phyloP scores from a whole-genome alignment of 2,329 filamentous ascomycete genomes.

The Phymatotrichopsis omnivora region DNA sequence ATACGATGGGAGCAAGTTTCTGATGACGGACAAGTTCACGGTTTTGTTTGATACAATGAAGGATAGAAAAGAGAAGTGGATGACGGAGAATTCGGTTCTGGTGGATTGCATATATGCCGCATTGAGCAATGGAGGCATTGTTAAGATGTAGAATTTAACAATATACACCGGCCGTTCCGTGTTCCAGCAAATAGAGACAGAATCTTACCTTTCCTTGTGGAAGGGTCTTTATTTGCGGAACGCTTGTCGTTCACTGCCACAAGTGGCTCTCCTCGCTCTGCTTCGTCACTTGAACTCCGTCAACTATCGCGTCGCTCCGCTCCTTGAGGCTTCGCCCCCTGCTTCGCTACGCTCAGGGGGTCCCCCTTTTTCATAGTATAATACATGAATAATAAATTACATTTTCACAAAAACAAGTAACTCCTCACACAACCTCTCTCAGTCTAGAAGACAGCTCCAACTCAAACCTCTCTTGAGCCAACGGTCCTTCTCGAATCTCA shows the following conservation, averaged over 20 bases:
- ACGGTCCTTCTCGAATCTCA: slow-evolving; percentile 11
- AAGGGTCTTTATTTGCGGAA: neutral
- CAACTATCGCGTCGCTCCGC: no score
- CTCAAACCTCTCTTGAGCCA: no score
- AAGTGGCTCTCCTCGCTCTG: neutral
- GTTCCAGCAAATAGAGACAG: no score
- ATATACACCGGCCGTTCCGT: no score
- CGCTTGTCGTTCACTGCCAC: neutral
- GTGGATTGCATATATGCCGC: slow-evolving; percentile 9
- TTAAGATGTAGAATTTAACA: neutral
- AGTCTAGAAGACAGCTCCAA: no score
- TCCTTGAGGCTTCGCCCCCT: no score
- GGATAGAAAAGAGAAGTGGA: slow-evolving; percentile 8
- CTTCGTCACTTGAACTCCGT: no score
- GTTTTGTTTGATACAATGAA: slow-evolving; percentile 10
- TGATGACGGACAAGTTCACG: slow-evolving; percentile 4
- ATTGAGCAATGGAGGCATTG: slow-evolving; percentile 10
- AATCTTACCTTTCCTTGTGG: neutral
- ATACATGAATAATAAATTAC: slow-evolving; percentile 1
- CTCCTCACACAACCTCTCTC: no score
- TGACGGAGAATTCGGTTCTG: slow-evolving; percentile 1
- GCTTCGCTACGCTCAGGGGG: neutral
- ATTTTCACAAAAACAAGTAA: no score
- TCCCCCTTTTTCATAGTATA: neutral
- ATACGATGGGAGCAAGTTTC: slow-evolving; percentile 6